These are phyloP conservation scores for Trematosphaeria pertusa DNA, from an alignment of 2,329 filamentous ascomycete species.

Conservation along the genomic window DNA sequence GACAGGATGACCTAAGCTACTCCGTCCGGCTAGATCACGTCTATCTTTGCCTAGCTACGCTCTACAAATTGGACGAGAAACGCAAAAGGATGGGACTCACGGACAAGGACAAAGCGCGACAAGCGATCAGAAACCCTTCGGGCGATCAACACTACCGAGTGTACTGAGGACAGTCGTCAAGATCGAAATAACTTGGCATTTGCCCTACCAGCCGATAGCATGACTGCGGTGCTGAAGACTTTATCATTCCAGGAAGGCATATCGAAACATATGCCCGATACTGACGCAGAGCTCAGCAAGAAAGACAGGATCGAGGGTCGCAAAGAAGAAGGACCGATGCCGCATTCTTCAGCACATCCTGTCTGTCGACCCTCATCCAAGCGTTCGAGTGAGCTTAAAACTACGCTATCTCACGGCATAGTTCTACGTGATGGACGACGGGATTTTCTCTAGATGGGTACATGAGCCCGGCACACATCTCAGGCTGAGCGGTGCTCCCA, in stretches of 20 bases:
- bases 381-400: not conserved
- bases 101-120: too few relatives aligned
- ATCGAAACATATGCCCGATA: not conserved
- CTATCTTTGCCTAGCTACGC: slow-evolving; percentile 9
- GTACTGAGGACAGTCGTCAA: too few relatives aligned
- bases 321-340: not conserved
- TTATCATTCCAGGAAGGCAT: not conserved
- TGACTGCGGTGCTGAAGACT: not conserved
- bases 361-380: not conserved
- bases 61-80: slow-evolving; percentile 10
- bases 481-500: too few relatives aligned
- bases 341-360: not conserved
- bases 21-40: slow-evolving; percentile 12
- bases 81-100: not conserved
- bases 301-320: not conserved
- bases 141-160: too few relatives aligned
- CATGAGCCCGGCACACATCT: too few relatives aligned
- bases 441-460: too few relatives aligned
- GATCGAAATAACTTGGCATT: too few relatives aligned
- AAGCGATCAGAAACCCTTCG: too few relatives aligned
- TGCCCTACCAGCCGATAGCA: too few relatives aligned
- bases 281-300: not conserved
- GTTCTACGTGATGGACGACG: too few relatives aligned
- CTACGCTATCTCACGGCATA: not conserved
- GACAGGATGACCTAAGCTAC: slow-evolving; percentile 1